Evolutionary conservation across 345 rosid genomes (phyloP), one percentile per base, ranked within the genome.

Genomic region (Boechera stricta): DNA sequence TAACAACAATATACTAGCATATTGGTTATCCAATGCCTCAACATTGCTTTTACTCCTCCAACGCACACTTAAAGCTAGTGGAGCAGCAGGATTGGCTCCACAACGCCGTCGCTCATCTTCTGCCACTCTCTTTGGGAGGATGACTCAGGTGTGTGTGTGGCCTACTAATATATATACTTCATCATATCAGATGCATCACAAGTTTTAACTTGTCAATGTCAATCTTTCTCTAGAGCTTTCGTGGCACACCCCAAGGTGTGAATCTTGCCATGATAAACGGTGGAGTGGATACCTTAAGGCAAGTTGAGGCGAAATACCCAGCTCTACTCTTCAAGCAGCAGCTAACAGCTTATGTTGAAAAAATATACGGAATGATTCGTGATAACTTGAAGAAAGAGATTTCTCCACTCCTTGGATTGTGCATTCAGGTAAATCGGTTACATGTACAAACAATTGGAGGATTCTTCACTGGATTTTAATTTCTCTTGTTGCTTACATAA

Each of bases 241-340:
- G 98, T 10, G 98, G 97, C 28, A 3, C 91, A 55, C 97, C 98
- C 7, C 98, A 88, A 79, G 97, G 97, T 49, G 90, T 91, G 58
- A 93, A 86, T 81, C 85, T 89, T 62, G 83, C 93, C 78, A 64
- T 91, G 55, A 85, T 89, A 59, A 91, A 89, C 31, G 87, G 90
- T 38, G 97, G 93, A 80, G 86, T 77, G 39, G 92, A 89, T 74
- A 69, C 84, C 39, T 82, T 93, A 80, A 81, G 90, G 72, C 97
- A 93, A 86, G 98, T 93, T 67, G 98, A 93, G 80, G 98, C 98
- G 42, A 93, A 93, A 79, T 93, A 93, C 77, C 98, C 98, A 5
- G 98, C 98, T 67, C 75, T 93, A 84, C 92, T 93, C 71, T 93
- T 93, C 78, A 93, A 93, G 73, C 98, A 93, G 83, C 98, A 93